These are phyloP conservation scores for Schizopora paradoxa DNA, from an alignment of 1,284 basidiomycete genomes.

Conservation along the genomic window DNA sequence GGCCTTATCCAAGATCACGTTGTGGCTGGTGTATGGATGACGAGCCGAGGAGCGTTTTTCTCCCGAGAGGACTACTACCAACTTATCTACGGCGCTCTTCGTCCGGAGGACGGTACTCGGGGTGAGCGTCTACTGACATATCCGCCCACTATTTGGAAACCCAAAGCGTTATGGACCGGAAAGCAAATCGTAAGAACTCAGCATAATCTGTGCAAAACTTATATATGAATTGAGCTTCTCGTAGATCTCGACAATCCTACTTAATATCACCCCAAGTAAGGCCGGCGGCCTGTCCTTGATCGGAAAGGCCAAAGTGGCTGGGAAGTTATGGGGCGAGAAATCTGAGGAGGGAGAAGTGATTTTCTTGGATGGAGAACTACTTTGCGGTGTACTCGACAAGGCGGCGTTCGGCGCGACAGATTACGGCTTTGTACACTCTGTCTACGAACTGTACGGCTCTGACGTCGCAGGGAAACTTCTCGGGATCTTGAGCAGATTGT, in stretches of 20 bases:
- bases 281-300: conserved; percentile 83
- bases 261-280: conserved; percentile 84
- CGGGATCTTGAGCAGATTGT: conserved; percentile 87
- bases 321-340: conserved; percentile 75
- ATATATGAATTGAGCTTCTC: conserved; percentile 7
- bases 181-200: conserved; percentile 82
- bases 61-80: conserved; percentile 96
- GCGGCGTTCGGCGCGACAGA: conserved; percentile 95
- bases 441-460: conserved; percentile 97
- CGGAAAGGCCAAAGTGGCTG: conserved; percentile 85
- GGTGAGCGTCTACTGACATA: conserved; percentile 74
- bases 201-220: conserved; percentile 8
- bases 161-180: conserved; percentile 90
- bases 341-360: conserved; percentile 85
- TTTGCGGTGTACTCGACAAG: conserved; percentile 94
- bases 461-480: conserved; percentile 87
- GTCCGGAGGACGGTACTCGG: conserved; percentile 78
- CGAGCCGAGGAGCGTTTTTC: conserved; percentile 93
- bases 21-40: conserved; percentile 99
- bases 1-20: conserved; percentile 99
- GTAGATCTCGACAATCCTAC: conserved; percentile 89
- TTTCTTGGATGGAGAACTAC: conserved; percentile 90
- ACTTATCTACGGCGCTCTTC: conserved; percentile 90
- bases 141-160: conserved; percentile 91
- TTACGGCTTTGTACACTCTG: conserved; percentile 95